phyloP scores from a whole-genome alignment of 441 rosid species.

The Erodium trifolium region DNA sequence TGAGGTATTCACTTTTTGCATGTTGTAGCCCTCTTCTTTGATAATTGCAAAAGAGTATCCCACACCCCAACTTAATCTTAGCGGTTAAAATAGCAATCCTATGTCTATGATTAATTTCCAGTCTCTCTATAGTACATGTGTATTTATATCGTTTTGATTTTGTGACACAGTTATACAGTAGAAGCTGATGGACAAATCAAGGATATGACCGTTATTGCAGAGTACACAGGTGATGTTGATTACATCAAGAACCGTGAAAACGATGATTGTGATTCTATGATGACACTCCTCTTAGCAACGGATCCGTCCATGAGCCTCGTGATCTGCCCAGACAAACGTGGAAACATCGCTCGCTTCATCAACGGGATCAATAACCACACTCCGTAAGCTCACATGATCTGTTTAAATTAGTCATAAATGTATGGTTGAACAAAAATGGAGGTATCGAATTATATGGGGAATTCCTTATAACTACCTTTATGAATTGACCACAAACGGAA shows the following conservation, averaged over 20 bases:
- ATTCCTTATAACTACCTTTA: too few relatives aligned
- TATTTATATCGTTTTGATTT: constrained; percentile 16
- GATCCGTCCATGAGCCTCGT: constrained; percentile 62
- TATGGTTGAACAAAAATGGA: neutral
- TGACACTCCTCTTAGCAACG: constrained; percentile 74
- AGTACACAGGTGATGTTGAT: constrained; percentile 84
- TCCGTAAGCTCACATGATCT: constrained; percentile 37
- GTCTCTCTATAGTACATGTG: constrained; percentile 2
- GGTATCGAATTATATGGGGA: neutral
- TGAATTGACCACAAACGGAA: too few relatives aligned
- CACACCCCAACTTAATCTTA: too few relatives aligned
- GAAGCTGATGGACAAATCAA: constrained; percentile 73
- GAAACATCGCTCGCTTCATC: constrained; percentile 79
- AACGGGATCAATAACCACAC: constrained; percentile 83
- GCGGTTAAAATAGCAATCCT: too few relatives aligned
- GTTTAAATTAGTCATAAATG: neutral
- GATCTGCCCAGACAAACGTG: constrained; percentile 79
- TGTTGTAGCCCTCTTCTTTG: too few relatives aligned
- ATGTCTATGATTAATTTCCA: too few relatives aligned
- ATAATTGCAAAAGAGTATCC: too few relatives aligned
- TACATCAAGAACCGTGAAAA: constrained; percentile 59
- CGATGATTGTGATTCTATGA: constrained; percentile 83
- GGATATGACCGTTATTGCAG: constrained; percentile 74
- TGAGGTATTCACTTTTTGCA: too few relatives aligned
- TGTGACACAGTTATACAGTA: constrained; percentile 61